Percentiles rank a stretch among this genome's conserved stretches.
phyloP scores from a whole-genome alignment of 106 monocot genomes.

The Dioscorea alata region DNA sequence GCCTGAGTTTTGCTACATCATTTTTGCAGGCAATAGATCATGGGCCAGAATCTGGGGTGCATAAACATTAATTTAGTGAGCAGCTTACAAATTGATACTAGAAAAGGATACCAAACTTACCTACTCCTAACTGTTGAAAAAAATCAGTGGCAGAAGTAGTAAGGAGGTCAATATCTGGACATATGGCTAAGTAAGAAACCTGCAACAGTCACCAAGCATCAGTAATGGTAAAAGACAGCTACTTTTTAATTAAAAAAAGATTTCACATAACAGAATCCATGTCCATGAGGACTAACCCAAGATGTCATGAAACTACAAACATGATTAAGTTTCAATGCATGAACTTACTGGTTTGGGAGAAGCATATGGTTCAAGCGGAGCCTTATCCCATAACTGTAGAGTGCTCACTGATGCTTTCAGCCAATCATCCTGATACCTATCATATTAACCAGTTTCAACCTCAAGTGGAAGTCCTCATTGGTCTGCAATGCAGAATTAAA shows the following conservation, averaged over 20 bases:
- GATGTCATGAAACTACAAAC: background rate
- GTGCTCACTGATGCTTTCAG: slow-evolving; percentile 67
- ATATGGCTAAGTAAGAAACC: slow-evolving; percentile 75
- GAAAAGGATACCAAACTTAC: slow-evolving; percentile 27
- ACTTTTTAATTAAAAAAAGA: too few relatives aligned
- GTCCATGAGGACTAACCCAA: too few relatives aligned
- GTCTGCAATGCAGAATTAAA: background rate
- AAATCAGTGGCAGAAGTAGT: slow-evolving; percentile 76
- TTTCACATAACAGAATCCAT: too few relatives aligned
- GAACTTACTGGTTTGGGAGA: slow-evolving; percentile 70
- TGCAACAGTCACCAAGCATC: slow-evolving; percentile 26
- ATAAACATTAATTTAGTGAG: background rate
- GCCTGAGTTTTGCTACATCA: too few relatives aligned
- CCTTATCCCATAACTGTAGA: slow-evolving; percentile 83
- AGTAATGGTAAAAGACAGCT: background rate
- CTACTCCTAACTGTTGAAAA: slow-evolving; percentile 81
- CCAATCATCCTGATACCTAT: slow-evolving; percentile 99
- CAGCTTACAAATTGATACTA: background rate
- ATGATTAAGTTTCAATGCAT: background rate
- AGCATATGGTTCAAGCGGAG: slow-evolving; percentile 97
- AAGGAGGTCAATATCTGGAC: slow-evolving; percentile 91
- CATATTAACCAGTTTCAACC: background rate
- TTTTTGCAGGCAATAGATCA: too few relatives aligned
- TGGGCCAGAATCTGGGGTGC: too few relatives aligned
- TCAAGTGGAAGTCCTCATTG: background rate